phyloP scores from a whole-genome alignment of 75 land plant genomes.

The Cupressus sempervirens region DNA sequence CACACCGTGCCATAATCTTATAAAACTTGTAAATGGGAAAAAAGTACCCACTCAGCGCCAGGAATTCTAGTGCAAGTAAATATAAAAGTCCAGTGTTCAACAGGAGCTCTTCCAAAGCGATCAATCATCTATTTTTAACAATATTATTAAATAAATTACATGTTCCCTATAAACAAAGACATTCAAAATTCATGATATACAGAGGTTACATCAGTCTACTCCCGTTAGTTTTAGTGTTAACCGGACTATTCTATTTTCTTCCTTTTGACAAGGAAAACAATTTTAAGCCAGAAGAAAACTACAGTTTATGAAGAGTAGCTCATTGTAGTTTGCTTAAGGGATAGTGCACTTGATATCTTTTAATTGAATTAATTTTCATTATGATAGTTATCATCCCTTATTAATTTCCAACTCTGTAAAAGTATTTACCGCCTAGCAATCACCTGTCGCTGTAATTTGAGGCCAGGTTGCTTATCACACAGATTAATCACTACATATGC shows the following conservation, averaged over 20 bases:
- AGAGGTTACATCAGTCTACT: background rate
- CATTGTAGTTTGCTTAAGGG: background rate
- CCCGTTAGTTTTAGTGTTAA: background rate
- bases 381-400: background rate
- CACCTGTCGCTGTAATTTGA: background rate
- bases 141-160: too few species aligned
- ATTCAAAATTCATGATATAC: background rate
- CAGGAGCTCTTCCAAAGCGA: too few species aligned
- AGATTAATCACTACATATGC: background rate
- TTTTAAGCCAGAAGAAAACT: background rate
- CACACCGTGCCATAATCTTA: background rate
- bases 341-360: background rate
- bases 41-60: background rate
- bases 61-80: background rate
- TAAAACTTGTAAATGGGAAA: background rate
- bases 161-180: background rate
- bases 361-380: background rate
- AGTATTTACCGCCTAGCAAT: background rate
- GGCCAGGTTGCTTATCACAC: background rate
- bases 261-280: background rate
- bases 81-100: too few species aligned
- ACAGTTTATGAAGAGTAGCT: background rate
- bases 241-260: background rate
- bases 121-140: too few species aligned
- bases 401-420: background rate